These are phyloP conservation scores for Emmonsia crescens DNA, from an alignment of 2,329 filamentous ascomycete species.

Conservation along the genomic window DNA sequence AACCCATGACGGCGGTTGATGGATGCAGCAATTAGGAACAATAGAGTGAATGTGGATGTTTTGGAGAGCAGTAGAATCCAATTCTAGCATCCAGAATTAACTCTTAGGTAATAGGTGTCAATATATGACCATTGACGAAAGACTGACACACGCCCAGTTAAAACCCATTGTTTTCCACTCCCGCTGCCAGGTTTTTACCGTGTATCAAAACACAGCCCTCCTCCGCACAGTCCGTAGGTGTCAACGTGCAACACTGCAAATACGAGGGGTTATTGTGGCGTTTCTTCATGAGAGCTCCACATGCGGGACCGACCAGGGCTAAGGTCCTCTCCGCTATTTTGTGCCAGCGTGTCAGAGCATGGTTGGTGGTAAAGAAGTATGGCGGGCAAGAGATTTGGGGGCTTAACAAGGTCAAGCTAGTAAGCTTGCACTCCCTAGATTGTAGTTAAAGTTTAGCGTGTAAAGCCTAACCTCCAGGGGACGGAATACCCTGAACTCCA, in stretches of 20 bases:
- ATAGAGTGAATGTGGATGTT: neutral
- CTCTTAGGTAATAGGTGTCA: neutral
- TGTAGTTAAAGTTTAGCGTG: neutral
- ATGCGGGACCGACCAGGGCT: neutral
- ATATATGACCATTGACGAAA: neutral
- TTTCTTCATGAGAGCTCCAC: neutral
- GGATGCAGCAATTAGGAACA: neutral
- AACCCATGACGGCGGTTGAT: neutral
- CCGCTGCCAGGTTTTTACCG: neutral
- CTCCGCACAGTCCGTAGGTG: neutral
- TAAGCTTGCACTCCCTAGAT: neutral
- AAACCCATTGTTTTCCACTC: neutral
- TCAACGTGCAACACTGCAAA: neutral
- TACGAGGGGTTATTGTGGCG: neutral
- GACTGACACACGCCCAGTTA: neutral
- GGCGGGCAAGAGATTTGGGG: neutral
- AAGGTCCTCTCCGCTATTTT: neutral
- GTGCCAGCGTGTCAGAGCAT: neutral
- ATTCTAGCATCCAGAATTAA: neutral
- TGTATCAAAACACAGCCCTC: constrained; percentile 1
- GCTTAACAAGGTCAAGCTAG: no score
- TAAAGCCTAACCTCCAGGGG: neutral
- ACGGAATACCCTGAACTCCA: neutral
- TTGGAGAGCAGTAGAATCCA: neutral
- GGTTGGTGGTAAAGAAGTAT: neutral